Conservation (phyloP, 192 early-diverging fungal genomes). For the Powellomyces hirtus region DNA sequence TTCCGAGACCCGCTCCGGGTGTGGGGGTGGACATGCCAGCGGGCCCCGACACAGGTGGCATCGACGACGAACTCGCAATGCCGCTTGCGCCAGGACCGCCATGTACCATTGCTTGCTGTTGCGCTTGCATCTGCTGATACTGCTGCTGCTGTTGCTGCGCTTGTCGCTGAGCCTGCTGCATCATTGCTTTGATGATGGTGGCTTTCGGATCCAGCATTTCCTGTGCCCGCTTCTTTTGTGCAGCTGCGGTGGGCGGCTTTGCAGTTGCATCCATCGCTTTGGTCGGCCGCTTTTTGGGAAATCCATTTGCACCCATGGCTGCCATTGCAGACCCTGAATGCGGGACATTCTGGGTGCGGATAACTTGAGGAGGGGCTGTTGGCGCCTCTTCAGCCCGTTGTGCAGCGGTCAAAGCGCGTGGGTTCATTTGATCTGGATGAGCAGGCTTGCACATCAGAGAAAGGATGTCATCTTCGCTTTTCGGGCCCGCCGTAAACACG, state of each 20-base stretch:
- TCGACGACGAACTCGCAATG: not conserved
- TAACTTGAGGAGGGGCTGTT: slow-evolving; percentile 6
- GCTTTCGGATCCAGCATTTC: slow-evolving; percentile 25
- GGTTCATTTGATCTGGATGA: slow-evolving; percentile 21
- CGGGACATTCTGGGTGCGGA: slow-evolving; percentile 11
- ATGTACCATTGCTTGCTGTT: slow-evolving; percentile 12
- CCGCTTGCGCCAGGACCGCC: not conserved
- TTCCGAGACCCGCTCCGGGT: not conserved
- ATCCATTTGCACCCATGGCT: slow-evolving; percentile 6
- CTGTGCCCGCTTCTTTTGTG: slow-evolving; percentile 16
- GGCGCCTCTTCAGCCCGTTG: slow-evolving; percentile 22
- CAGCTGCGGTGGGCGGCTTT: slow-evolving; percentile 10
- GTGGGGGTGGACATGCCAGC: not conserved
- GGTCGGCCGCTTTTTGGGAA: slow-evolving; percentile 19
- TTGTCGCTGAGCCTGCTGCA: slow-evolving; percentile 28
- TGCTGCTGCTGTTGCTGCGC: slow-evolving; percentile 32
- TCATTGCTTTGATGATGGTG: slow-evolving; percentile 31
- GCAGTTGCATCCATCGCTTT: slow-evolving; percentile 5
- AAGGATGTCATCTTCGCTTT: slow-evolving; percentile 14
- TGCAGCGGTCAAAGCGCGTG: slow-evolving; percentile 10
- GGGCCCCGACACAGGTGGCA: not conserved
- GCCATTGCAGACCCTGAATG: not conserved
- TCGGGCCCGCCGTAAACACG: slow-evolving; percentile 13
- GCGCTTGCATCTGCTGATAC: slow-evolving; percentile 18
- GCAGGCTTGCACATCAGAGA: slow-evolving; percentile 21